These are phyloP conservation scores for Cytospora piceicola DNA, from an alignment of 2,329 filamentous ascomycete species.

Conservation along the genomic window DNA sequence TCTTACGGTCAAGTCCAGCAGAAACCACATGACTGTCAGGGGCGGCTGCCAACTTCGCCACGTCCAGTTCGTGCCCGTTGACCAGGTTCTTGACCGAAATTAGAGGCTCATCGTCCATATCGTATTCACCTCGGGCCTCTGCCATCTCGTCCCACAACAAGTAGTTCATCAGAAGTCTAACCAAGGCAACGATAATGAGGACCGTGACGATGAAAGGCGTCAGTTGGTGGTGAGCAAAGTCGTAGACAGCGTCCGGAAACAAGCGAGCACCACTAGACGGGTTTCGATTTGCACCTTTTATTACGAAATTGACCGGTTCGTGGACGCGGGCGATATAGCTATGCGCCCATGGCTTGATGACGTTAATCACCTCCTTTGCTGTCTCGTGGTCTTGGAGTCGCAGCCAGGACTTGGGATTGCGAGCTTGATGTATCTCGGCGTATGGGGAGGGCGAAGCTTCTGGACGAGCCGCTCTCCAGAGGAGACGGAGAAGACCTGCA, in stretches of 20 bases:
- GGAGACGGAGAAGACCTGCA: slow-evolving; percentile 36
- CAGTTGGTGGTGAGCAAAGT: slow-evolving; percentile 67
- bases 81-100: slow-evolving; percentile 65
- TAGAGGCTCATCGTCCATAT: slow-evolving; percentile 52
- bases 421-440: slow-evolving; percentile 70
- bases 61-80: slow-evolving; percentile 69
- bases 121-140: slow-evolving; percentile 49
- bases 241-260: slow-evolving; percentile 63
- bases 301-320: slow-evolving; percentile 73
- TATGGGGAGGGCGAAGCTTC: slow-evolving; percentile 45
- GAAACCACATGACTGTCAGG: slow-evolving; percentile 69
- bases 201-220: slow-evolving; percentile 65
- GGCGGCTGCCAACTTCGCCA: slow-evolving; percentile 67
- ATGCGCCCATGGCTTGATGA: slow-evolving; percentile 71
- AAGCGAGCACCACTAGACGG: slow-evolving; percentile 53
- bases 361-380: slow-evolving; percentile 74
- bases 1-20: slow-evolving; percentile 69
- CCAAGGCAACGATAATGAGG: slow-evolving; percentile 63
- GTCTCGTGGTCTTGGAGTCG: slow-evolving; percentile 79
- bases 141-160: slow-evolving; percentile 68
- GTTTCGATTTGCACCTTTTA: slow-evolving; percentile 69
- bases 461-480: slow-evolving; percentile 37
- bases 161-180: slow-evolving; percentile 74
- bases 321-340: slow-evolving; percentile 76
- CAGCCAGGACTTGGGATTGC: slow-evolving; percentile 78